A percentile compares a stretch with the other conserved stretches of the same genome.
phyloP scores from a whole-genome alignment of 169 alveolate genomes.

The Amoebophrya sp. region DNA sequence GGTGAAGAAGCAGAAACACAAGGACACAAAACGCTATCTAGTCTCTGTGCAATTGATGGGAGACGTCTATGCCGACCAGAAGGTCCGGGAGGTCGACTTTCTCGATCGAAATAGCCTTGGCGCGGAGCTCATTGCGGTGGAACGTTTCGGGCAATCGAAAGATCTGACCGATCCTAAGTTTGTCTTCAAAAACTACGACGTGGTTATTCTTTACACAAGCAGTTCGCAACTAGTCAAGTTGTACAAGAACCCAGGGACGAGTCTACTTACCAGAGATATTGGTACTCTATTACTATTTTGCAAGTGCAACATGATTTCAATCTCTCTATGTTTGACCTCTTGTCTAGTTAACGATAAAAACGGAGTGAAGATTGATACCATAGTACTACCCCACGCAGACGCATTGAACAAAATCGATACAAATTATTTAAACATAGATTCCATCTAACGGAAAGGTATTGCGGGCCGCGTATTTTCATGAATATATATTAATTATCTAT shows the following conservation, averaged over 20 bases:
- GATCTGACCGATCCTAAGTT: neutral
- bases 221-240: neutral
- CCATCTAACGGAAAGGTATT: too few relatives aligned
- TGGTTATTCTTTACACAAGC: neutral
- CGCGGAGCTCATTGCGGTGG: neutral
- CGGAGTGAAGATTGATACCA: too few relatives aligned
- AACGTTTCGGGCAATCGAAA: neutral
- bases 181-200: neutral
- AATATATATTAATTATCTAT: too few relatives aligned
- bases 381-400: too few relatives aligned
- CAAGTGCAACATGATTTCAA: too few relatives aligned
- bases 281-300: too few relatives aligned
- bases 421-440: too few relatives aligned
- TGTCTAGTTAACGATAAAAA: too few relatives aligned
- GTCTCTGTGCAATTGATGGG: neutral
- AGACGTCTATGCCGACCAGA: neutral
- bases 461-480: too few relatives aligned
- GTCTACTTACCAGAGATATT: neutral
- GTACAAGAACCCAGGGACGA: neutral
- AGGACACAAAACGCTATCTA: neutral
- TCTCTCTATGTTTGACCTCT: too few relatives aligned
- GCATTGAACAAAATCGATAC: too few relatives aligned
- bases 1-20: neutral
- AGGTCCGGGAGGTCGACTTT: neutral
- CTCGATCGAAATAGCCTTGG: neutral